phyloP scores from a whole-genome alignment of 371 early-diverging fungal species.

The Actinomortierella ambigua region DNA sequence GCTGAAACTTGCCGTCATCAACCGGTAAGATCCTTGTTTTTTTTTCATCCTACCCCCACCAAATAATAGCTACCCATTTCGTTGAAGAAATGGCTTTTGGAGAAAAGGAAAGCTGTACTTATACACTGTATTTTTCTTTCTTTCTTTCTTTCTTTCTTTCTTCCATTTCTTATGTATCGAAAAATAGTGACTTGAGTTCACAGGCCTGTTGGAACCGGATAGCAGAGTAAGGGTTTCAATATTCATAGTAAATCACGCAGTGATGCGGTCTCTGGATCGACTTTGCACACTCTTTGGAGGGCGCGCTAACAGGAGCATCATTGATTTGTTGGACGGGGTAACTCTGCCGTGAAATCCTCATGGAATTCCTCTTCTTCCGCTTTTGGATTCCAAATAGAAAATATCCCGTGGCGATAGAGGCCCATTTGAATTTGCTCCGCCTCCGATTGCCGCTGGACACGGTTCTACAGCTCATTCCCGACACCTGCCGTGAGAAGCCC shows the following conservation, averaged over 20 bases:
- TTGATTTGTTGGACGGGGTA: too few species aligned
- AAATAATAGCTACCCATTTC: too few species aligned
- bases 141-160: neutral
- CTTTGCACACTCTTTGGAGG: too few species aligned
- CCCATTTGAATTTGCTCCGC: slow-evolving; percentile 16
- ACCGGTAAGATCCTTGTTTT: neutral
- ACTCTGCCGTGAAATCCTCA: too few species aligned
- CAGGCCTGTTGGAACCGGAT: slow-evolving; percentile 31
- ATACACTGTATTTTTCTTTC: neutral
- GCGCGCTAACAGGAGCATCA: too few species aligned
- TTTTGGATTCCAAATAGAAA: slow-evolving; percentile 6
- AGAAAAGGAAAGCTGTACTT: neutral
- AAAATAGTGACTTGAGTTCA: slow-evolving; percentile 6
- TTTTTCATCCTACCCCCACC: too few species aligned
- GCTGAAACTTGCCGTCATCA: neutral
- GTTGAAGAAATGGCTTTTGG: too few species aligned
- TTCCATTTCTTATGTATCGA: too few species aligned
- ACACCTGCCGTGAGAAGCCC: slow-evolving; percentile 10
- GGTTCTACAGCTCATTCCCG: slow-evolving; percentile 23
- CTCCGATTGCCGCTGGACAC: slow-evolving; percentile 12
- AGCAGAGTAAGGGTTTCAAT: slow-evolving; percentile 19
- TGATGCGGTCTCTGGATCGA: too few species aligned
- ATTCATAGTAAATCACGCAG: too few species aligned
- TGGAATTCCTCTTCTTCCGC: neutral
- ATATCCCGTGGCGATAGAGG: slow-evolving; percentile 32